Percentiles rank a stretch among this genome's conserved stretches.
These are phyloP conservation scores for Corylus heterophylla DNA, from an alignment of 306 rosid species.

Conservation along the genomic window DNA sequence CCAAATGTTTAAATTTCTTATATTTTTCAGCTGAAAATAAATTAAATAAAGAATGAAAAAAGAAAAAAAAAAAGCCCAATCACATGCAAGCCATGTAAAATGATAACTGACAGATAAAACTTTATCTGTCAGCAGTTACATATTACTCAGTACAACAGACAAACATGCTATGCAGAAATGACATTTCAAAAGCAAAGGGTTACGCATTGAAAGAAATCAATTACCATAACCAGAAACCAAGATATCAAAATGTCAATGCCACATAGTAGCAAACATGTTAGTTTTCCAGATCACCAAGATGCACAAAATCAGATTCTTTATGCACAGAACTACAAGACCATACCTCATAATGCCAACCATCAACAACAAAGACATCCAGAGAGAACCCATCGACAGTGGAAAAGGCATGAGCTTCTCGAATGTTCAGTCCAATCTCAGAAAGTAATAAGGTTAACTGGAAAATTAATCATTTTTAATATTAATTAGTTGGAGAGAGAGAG, in stretches of 20 bases:
- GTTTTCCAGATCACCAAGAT: constrained; percentile 21
- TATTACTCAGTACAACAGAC: constrained; percentile 19
- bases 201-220: constrained; percentile 15
- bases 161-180: constrained; percentile 16
- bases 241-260: constrained; percentile 22
- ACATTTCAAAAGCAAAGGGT: not conserved
- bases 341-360: constrained; percentile 95
- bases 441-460: constrained; percentile 86
- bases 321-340: constrained; percentile 18
- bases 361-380: constrained; percentile 95
- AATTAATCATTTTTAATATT: constrained; percentile 22
- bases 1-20: not conserved
- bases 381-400: constrained; percentile 96
- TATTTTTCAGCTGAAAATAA: not conserved
- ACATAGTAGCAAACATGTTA: constrained; percentile 11
- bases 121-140: constrained; percentile 5
- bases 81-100: not conserved
- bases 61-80: not conserved
- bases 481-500: constrained; percentile 22
- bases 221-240: constrained; percentile 12
- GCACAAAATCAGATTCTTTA: constrained; percentile 23
- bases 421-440: constrained; percentile 91
- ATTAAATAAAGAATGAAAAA: not conserved
- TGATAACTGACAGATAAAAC: not conserved
- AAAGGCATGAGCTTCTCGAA: constrained; percentile 99